Conservation (phyloP, 2,329 filamentous ascomycete genomes). For the Phialophora chinensis region DNA sequence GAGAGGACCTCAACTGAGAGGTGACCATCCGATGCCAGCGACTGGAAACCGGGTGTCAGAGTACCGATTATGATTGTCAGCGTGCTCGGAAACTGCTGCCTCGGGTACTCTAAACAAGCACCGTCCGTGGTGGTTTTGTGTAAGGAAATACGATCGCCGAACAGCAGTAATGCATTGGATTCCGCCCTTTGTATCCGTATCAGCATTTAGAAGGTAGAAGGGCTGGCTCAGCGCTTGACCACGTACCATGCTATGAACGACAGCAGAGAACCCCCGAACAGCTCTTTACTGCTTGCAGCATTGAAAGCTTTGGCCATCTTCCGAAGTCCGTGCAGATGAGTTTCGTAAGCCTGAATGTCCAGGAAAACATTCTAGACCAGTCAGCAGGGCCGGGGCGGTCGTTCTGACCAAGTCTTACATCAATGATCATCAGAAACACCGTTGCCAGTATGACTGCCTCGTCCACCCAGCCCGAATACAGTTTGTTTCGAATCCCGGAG, state of each 20-base stretch:
- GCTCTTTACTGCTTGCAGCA: neutral
- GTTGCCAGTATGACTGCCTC: conserved; percentile 33
- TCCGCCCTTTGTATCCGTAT: conserved; percentile 23
- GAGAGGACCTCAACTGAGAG: conserved; percentile 19
- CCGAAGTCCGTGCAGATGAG: conserved; percentile 29
- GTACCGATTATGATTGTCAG: conserved; percentile 15
- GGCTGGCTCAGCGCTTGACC: neutral
- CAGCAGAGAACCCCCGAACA: conserved; percentile 19
- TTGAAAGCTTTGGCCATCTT: conserved; percentile 25
- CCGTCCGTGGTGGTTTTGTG: neutral
- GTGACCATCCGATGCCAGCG: conserved; percentile 17
- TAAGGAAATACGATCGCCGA: conserved; percentile 18
- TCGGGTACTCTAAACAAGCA: conserved; percentile 7
- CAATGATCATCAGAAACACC: conserved; percentile 35
- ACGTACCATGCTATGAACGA: conserved; percentile 32
- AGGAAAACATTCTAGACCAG: conserved; percentile 29
- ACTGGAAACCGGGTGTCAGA: conserved; percentile 27
- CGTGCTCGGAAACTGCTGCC: conserved; percentile 14
- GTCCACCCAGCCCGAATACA: conserved; percentile 27
- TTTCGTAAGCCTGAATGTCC: conserved; percentile 28
- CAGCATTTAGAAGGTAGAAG: neutral
- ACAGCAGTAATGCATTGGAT: conserved; percentile 31
- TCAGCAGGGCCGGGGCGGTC: neutral
- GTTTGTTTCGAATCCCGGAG: conserved; percentile 23
- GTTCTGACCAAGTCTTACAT: conserved; percentile 19